Conservation (phyloP, 2,329 filamentous ascomycete genomes). For the Trichoderma pleuroti region DNA sequence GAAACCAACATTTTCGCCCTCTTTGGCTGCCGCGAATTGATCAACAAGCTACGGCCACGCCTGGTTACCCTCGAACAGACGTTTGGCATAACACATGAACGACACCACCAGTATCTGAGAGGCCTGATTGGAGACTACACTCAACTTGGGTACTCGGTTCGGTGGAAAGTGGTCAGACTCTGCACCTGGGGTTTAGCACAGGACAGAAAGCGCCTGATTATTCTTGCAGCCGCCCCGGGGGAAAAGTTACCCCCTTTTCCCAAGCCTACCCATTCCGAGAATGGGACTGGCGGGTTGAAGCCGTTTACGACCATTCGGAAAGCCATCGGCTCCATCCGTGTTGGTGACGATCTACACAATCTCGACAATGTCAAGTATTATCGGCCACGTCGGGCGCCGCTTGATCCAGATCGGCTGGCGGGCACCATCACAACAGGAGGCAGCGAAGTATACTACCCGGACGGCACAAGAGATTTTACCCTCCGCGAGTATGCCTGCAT, state of each 20-base stretch:
- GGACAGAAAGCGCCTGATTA: conserved; percentile 49
- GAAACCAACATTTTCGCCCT: conserved; percentile 63
- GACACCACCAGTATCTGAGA: conserved; percentile 55
- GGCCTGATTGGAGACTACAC: conserved; percentile 63
- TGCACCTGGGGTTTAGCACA: conserved; percentile 51
- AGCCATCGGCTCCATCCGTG: conserved; percentile 37
- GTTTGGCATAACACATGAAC: conserved; percentile 57
- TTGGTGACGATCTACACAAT: conserved; percentile 40
- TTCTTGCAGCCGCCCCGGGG: conserved; percentile 63
- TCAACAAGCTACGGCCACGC: conserved; percentile 59
- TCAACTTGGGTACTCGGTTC: conserved; percentile 61
- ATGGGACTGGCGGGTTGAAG: conserved; percentile 34
- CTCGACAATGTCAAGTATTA: conserved; percentile 29
- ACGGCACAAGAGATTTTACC: conserved; percentile 60
- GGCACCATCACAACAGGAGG: conserved; percentile 64
- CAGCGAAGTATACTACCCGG: conserved; percentile 61
- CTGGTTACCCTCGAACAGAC: conserved; percentile 79
- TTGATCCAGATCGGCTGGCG: conserved; percentile 47
- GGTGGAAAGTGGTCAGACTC: conserved; percentile 60
- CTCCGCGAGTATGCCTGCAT: conserved; percentile 64
- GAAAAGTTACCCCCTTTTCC: conserved; percentile 68
- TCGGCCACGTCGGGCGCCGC: conserved; percentile 34
- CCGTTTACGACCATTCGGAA: conserved; percentile 45
- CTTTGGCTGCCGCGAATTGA: conserved; percentile 51
- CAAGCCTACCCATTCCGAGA: conserved; percentile 52